Base-by-base conservation (phyloP, 768 basidiomycete species). In the Phlebiopsis gigantea region DNA sequence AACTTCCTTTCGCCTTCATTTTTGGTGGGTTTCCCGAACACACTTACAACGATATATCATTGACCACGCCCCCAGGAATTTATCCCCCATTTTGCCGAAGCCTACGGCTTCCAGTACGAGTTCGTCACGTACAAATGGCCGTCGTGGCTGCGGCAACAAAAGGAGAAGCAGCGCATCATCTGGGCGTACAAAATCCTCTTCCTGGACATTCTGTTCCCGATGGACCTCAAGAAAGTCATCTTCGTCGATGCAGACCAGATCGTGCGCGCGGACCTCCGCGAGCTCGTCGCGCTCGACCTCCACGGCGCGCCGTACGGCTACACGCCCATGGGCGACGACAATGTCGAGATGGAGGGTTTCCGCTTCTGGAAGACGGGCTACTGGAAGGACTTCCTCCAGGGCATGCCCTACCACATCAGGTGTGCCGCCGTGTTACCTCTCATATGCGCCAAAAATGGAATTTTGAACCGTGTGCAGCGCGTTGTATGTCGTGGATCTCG, bases 181-280 rank as follows among this genome's bases (percentile, higher is more conserved):
- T 98, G 97, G 97, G 96, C 92, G 0, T 99, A 98, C 79, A 98
- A 99, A 74, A 99, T 99, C 61, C 85, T 99, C 43, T 99, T 99
- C 81, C 83, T 99, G 15, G 97, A 99, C 64, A 95, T 98, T 15
- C 81, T 98, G 6, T 99, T 99, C 82, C 97, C 97, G 1, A 94
- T 98, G 88, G 92, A 96, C 71, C 82, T 99, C 57, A 95, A 98
- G 75, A 97, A 97, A 69, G 96, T 99, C 60, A 95, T 99, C 63
- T 98, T 99, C 67, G 96, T 99, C 49, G 97, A 98, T 66, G 96
- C 96, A 0, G 93, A 96, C 69, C 93, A 94, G 73, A 98, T 99
- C 57, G 94, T 99, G 7, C 86, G 97, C 2, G 84, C 93, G n/a
- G 96, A 99, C 71, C 73, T 98, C 61, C 85, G 95, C 68, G 93